Percentiles rank a stretch among this genome's conserved stretches.
phyloP scores from a whole-genome alignment of 164 flowering plant species.

The Amborella trichopoda region DNA sequence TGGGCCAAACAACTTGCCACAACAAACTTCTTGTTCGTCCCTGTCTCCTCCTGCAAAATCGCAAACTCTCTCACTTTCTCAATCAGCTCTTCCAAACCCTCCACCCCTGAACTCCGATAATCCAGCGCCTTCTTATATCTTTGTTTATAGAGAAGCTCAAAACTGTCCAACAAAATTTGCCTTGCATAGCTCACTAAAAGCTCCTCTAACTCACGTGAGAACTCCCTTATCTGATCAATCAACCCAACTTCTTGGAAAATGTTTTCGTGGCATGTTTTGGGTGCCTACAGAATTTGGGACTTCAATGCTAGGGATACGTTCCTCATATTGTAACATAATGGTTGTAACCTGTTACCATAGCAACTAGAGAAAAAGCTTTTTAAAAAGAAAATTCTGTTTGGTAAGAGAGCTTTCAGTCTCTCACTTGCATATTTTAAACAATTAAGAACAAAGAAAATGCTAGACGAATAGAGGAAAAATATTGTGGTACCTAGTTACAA shows the following conservation, averaged over 20 bases:
- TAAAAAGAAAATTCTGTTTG: too few relatives aligned
- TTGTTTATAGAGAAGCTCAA: slow-evolving; percentile 69
- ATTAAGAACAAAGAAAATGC: too few relatives aligned
- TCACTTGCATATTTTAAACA: too few relatives aligned
- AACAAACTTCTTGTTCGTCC: slow-evolving; percentile 49
- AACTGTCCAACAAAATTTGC: slow-evolving; percentile 39
- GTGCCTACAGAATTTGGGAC: too few relatives aligned
- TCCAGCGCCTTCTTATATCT: slow-evolving; percentile 67
- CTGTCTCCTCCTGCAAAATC: slow-evolving; percentile 48
- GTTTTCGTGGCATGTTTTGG: slow-evolving; percentile 16
- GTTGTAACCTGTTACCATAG: too few relatives aligned
- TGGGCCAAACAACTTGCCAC: slow-evolving; percentile 31
- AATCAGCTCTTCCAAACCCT: slow-evolving; percentile 58
- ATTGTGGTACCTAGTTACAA: too few relatives aligned
- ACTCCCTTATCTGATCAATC: slow-evolving; percentile 25
- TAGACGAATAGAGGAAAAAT: too few relatives aligned
- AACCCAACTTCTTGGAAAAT: not conserved
- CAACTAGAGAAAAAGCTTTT: too few relatives aligned
- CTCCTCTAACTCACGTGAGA: slow-evolving; percentile 73
- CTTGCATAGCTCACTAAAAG: slow-evolving; percentile 85
- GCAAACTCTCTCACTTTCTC: slow-evolving; percentile 63
- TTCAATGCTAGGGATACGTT: too few relatives aligned
- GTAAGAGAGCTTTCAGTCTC: too few relatives aligned
- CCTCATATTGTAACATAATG: too few relatives aligned
- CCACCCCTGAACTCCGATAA: slow-evolving; percentile 44